Evolutionary conservation across 805 yeast species (phyloP).

Genomic region (Candida sanyiensis): DNA sequence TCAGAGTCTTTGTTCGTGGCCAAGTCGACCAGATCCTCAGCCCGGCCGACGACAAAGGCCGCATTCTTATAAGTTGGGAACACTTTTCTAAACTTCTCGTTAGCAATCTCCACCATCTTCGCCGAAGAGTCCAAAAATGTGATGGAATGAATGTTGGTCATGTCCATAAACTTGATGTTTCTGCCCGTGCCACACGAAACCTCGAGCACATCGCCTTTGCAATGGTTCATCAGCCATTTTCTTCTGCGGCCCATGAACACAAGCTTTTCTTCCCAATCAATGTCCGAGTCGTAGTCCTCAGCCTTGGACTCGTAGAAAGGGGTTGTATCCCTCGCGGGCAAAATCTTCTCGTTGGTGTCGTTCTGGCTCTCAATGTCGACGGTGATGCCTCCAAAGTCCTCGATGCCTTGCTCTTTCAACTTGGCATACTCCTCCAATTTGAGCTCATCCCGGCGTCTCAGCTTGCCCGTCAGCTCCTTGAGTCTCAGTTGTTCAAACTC

Average conservation of each 20-base stretch:
- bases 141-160: constrained; percentile 55
- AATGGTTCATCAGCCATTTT: constrained; percentile 72
- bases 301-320: constrained; percentile 75
- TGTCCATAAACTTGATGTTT: constrained; percentile 70
- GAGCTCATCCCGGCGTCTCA: constrained; percentile 59
- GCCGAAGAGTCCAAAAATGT: constrained; percentile 83
- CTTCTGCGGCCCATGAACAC: constrained; percentile 52
- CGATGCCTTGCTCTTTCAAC: constrained; percentile 36
- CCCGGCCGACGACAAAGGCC: constrained; percentile 86
- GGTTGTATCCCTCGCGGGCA: constrained; percentile 77
- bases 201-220: constrained; percentile 86
- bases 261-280: constrained; percentile 48
- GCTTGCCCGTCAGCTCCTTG: constrained; percentile 51
- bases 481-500: constrained; percentile 63
- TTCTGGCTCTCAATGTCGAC: constrained; percentile 30
- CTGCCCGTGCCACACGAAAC: constrained; percentile 97
- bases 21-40: constrained; percentile 68
- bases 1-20: constrained; percentile 31
- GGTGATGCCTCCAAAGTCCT: constrained; percentile 27
- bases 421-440: constrained; percentile 55
- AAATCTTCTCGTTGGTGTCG: constrained; percentile 35
- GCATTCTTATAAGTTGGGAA: constrained; percentile 67
- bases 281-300: constrained; percentile 70
- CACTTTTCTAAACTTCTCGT: constrained; percentile 59
- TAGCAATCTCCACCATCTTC: constrained; percentile 79